Conservation (phyloP, 2,329 filamentous ascomycete species). For the Cladophialophora carrionii region DNA sequence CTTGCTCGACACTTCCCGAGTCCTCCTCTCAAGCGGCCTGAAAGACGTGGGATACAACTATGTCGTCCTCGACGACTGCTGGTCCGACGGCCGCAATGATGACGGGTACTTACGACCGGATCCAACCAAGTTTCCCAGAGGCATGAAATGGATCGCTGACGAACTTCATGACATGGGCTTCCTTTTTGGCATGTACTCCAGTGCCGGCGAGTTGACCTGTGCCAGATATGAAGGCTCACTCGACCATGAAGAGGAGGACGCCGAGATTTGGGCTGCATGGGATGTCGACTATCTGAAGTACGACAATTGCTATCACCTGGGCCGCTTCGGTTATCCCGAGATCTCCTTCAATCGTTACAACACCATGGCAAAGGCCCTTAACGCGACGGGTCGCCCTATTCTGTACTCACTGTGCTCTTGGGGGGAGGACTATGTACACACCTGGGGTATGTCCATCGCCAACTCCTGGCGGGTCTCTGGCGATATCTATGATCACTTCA, state of each 20-base stretch:
- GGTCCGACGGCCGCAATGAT: constrained; percentile 51
- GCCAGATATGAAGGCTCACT: constrained; percentile 49
- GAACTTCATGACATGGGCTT: constrained; percentile 54
- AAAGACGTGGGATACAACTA: constrained; percentile 53
- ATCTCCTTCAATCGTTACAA: constrained; percentile 54
- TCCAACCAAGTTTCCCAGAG: constrained; percentile 51
- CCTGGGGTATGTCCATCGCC: constrained; percentile 53
- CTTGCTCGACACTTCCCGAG: constrained; percentile 52
- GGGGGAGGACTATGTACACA: constrained; percentile 55
- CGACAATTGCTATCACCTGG: constrained; percentile 61
- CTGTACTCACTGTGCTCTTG: constrained; percentile 56
- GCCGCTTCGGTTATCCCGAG: constrained; percentile 53
- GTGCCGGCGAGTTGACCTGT: constrained; percentile 43
- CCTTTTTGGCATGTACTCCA: constrained; percentile 59
- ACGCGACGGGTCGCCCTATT: constrained; percentile 52
- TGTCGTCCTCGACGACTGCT: constrained; percentile 59
- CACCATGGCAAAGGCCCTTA: constrained; percentile 53
- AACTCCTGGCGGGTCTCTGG: constrained; percentile 54
- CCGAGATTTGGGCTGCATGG: constrained; percentile 57
- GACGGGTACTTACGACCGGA: constrained; percentile 51
- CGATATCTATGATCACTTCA: constrained; percentile 54
- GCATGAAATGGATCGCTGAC: constrained; percentile 54
- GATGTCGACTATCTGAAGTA: constrained; percentile 53
- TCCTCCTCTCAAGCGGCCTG: constrained; percentile 46
- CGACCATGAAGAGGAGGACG: constrained; percentile 58